These are phyloP conservation scores for Coemansia sp. DNA, from an alignment of 192 early-diverging fungal species.

Conservation along the genomic window DNA sequence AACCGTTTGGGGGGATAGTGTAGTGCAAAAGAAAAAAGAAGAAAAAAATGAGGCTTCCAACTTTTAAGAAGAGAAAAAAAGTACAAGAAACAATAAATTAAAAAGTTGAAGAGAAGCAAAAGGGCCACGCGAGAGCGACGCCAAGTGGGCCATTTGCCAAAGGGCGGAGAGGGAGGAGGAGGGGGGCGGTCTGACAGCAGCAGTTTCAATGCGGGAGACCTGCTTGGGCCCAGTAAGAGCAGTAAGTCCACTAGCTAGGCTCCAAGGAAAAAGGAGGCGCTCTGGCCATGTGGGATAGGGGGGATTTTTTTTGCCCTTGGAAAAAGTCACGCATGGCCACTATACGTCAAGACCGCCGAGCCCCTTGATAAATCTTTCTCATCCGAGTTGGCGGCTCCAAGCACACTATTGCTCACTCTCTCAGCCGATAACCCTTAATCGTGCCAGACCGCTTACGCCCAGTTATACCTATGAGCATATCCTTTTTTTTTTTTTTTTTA, in stretches of 20 bases:
- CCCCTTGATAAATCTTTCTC: neutral
- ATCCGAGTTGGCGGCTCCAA: neutral
- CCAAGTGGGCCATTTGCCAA: constrained; percentile 5
- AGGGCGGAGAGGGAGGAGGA: neutral
- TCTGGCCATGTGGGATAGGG: constrained; percentile 1
- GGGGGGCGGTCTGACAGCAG: constrained; percentile 6
- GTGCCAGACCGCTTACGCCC: neutral
- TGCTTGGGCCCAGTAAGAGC: neutral
- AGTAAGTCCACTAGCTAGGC: neutral
- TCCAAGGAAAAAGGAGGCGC: constrained; percentile 4
- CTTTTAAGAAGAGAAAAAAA: constrained; percentile 5
- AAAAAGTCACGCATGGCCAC: constrained; percentile 5
- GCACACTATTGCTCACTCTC: neutral
- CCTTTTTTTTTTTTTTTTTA: neutral
- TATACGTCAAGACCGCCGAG: neutral
- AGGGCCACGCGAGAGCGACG: constrained; percentile 3
- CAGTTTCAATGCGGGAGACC: constrained; percentile 1
- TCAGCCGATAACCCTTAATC: neutral
- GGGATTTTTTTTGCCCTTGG: neutral
- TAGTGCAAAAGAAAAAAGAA: constrained; percentile 1
- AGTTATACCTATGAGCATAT: neutral
- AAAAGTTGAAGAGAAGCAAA: constrained; percentile 4
- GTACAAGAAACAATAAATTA: constrained; percentile 2
- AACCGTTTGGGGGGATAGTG: neutral
- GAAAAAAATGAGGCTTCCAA: constrained; percentile 6